Base-by-base conservation (phyloP, 768 basidiomycete genomes). In the Agrocybe pediades region DNA sequence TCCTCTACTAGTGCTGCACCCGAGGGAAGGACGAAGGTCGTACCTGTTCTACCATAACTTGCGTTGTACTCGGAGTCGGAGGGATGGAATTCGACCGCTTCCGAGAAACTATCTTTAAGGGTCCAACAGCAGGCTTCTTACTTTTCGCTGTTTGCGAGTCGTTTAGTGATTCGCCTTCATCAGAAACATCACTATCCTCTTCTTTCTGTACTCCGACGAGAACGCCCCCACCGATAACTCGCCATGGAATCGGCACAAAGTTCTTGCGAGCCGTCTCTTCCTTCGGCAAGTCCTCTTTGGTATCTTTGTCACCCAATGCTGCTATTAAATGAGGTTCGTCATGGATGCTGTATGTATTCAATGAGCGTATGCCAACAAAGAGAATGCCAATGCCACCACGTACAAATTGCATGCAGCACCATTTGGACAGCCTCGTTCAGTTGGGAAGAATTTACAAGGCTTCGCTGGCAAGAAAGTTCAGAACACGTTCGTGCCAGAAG, bases 161-260 rank as follows among this genome's bases (percentile, higher is more conserved):
- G 47, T 23, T 45, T 54, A 48, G 29, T 52, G 17, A 19, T 24
- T 41, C 40, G 21, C 47, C 46, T 13, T 56, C 41, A 17, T 51
- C 54, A 15, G 40, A 42, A 13, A 42, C 25, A 19, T 47, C 57
- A 13, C 51, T n/a, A n/a, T n/a, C 33, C 7, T 54, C 49, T 7
- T 66, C 60, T 50, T 49, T 62, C 40, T 59, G 49, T 43, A 81
- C 55, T 77, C 79, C 75, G 29, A 90, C 77, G 68, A 81, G 76
- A n/a, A 90, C 88, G 2, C 88, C 88, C 13, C 88, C 88, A 0
- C 88, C 87, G 46, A 90, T 86, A 11, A 90, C 87, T 40, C 88
- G 78, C 88, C 88, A 90, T 3, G 80, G 76, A 42, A 90, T 76
- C 23, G 87, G 87, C 59, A 82, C 85, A 65, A 74, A 86, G 53